phyloP scores from a whole-genome alignment of 345 rosid species.

The Syzygium aqueum region DNA sequence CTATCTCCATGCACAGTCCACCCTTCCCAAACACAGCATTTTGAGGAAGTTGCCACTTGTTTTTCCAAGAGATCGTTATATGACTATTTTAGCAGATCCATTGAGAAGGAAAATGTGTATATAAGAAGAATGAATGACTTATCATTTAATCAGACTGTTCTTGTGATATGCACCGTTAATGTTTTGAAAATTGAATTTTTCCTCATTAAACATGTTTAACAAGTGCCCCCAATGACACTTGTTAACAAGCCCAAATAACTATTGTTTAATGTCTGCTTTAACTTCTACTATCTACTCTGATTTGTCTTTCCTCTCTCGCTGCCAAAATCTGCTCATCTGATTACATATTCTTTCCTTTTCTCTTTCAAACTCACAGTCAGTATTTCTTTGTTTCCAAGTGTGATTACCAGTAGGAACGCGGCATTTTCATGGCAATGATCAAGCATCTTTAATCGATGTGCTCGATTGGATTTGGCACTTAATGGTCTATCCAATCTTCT shows the following conservation, averaged over 20 bases:
- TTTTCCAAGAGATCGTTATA: background rate
- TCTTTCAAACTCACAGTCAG: background rate
- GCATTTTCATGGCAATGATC: background rate
- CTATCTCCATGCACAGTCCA: background rate
- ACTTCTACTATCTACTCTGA: background rate
- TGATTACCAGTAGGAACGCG: background rate
- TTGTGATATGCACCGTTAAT: background rate
- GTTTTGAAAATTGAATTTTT: background rate
- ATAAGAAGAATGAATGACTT: background rate
- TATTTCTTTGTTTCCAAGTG: background rate
- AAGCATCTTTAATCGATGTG: background rate
- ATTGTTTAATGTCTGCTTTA: background rate
- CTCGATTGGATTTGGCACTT: background rate
- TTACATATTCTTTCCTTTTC: background rate
- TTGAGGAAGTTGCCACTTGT: background rate
- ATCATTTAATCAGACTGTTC: background rate
- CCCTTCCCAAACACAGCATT: background rate
- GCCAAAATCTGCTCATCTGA: background rate
- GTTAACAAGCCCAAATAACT: background rate
- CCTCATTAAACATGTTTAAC: background rate
- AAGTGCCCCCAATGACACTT: background rate
- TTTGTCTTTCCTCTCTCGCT: background rate
- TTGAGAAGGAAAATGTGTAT: background rate
- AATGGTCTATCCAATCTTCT: background rate
- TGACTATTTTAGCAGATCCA: background rate